These are phyloP conservation scores for Colletotrichum nymphaeae DNA, from an alignment of 2,329 filamentous ascomycete species.

Conservation along the genomic window DNA sequence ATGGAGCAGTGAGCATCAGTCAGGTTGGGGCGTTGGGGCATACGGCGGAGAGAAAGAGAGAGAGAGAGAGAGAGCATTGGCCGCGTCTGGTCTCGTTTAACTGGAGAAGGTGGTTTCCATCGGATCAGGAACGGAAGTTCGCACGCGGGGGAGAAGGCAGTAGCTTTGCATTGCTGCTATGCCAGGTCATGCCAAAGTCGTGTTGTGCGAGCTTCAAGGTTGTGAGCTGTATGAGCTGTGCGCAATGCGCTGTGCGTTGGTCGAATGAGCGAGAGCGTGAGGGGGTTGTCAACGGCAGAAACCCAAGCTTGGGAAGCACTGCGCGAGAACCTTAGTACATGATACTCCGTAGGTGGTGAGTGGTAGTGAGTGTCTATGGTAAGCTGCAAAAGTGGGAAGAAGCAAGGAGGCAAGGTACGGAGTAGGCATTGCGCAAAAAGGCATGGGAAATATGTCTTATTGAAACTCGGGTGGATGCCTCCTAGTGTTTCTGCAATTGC, in stretches of 20 bases:
- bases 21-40: background rate
- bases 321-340: background rate
- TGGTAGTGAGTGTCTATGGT: background rate
- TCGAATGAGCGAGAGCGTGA: constrained; percentile 2
- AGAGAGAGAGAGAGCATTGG: constrained; percentile 15
- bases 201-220: constrained; percentile 20
- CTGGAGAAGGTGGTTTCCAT: constrained; percentile 22
- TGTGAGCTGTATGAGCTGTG: constrained; percentile 27
- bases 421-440: constrained; percentile 12
- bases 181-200: constrained; percentile 7
- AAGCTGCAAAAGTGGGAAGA: background rate
- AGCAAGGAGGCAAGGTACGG: background rate
- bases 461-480: constrained; percentile 24
- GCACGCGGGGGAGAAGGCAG: constrained; percentile 20
- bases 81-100: constrained; percentile 18
- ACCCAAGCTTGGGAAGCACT: constrained; percentile 8
- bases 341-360: background rate
- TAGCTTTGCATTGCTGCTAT: constrained; percentile 22
- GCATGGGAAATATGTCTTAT: constrained; percentile 6
- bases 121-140: constrained; percentile 19
- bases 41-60: background rate
- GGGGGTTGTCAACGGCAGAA: constrained; percentile 9
- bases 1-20: background rate
- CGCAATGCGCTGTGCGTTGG: constrained; percentile 20
- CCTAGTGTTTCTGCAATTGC: constrained; percentile 16